Conservation (phyloP, 2,329 filamentous ascomycete genomes). For the Chaetomiaceae sp. region DNA sequence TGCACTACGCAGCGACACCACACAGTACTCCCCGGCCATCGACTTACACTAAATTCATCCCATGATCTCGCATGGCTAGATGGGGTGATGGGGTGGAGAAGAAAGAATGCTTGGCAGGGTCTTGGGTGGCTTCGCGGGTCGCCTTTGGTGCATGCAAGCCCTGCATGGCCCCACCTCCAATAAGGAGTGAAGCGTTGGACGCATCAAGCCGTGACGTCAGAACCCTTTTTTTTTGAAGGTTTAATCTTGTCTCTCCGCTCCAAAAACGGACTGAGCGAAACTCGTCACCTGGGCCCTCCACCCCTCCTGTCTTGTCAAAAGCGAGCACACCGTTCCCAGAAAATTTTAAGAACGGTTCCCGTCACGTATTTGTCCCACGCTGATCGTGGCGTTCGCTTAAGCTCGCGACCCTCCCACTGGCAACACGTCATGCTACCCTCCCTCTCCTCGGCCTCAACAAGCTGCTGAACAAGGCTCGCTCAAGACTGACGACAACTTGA, state of each 20-base stretch:
- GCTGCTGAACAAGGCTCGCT: background rate
- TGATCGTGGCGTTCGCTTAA: background rate
- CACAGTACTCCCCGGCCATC: too few species aligned
- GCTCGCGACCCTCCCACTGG: background rate
- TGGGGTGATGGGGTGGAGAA: background rate
- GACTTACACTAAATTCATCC: background rate
- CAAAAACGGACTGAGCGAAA: background rate
- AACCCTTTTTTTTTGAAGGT: background rate
- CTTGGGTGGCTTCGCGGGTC: background rate
- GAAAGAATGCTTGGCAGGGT: conserved; percentile 1
- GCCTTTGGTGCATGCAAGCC: background rate
- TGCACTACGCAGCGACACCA: too few species aligned
- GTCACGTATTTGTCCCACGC: conserved; percentile 1
- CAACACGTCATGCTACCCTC: conserved; percentile 14
- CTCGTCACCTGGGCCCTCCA: background rate
- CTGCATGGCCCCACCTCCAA: background rate
- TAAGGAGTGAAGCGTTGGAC: too few species aligned
- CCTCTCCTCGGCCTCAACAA: background rate
- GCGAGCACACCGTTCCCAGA: background rate
- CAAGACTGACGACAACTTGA: conserved; percentile 7
- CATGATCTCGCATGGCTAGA: background rate
- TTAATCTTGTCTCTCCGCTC: background rate
- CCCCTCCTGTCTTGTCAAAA: background rate
- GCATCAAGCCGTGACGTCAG: conserved; percentile 9
- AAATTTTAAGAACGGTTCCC: too few species aligned